These are phyloP conservation scores for Diaporthe sp. DNA, from an alignment of 2,329 filamentous ascomycete species.

Conservation along the genomic window DNA sequence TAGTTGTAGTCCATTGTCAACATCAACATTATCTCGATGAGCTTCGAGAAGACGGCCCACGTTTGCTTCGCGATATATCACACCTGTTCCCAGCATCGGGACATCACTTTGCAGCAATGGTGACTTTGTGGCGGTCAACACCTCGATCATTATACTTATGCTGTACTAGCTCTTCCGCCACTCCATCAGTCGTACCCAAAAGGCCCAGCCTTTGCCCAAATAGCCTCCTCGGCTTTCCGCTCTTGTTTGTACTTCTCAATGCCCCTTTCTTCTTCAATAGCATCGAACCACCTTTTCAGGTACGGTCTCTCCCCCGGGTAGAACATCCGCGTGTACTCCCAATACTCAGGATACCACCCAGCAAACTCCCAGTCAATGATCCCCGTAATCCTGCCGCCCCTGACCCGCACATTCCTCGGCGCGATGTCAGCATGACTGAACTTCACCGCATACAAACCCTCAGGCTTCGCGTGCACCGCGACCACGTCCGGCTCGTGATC, in stretches of 20 bases:
- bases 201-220: background rate
- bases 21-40: no score
- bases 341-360: conserved; percentile 60
- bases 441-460: background rate
- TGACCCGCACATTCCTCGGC: conserved; percentile 57
- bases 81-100: no score
- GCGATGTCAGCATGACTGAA: conserved; percentile 65
- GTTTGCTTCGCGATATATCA: no score
- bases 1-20: no score
- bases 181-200: background rate
- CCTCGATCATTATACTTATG: background rate
- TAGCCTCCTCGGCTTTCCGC: background rate
- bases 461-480: conserved; percentile 20
- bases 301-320: background rate
- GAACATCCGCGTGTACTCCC: conserved; percentile 45
- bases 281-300: background rate
- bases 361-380: conserved; percentile 61
- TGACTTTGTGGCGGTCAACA: fast-evolving
- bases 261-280: background rate
- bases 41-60: no score
- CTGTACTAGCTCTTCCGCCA: background rate
- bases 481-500: conserved; percentile 3
- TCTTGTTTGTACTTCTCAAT: background rate
- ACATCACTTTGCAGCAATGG: no score
- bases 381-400: conserved; percentile 53